These are phyloP conservation scores for Ophiostoma sp. DNA, from an alignment of 2,329 filamentous ascomycete species.

Conservation along the genomic window DNA sequence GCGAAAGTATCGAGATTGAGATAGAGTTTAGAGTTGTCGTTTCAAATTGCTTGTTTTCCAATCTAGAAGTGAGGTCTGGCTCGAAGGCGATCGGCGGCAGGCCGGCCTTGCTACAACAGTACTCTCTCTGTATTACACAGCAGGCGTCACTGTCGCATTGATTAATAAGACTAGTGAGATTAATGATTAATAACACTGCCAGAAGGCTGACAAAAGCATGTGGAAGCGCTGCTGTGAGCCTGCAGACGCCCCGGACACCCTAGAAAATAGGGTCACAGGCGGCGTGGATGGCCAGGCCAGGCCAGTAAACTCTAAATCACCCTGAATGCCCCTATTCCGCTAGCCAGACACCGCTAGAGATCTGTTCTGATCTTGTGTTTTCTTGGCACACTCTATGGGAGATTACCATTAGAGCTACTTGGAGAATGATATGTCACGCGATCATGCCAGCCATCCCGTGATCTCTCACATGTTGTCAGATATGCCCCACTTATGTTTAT, in stretches of 20 bases:
- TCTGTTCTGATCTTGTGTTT: neutral
- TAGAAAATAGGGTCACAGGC: conserved; percentile 9
- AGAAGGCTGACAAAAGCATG: conserved; percentile 6
- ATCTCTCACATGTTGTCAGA: neutral
- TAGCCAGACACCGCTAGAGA: neutral
- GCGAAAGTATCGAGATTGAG: neutral
- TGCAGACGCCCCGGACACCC: neutral
- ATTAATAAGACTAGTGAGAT: neutral
- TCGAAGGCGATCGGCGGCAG: too few relatives aligned
- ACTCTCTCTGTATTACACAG: too few relatives aligned
- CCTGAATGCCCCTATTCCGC: neutral
- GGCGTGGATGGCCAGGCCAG: neutral
- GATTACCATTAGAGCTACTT: neutral
- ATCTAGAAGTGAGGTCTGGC: neutral
- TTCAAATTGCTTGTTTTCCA: neutral
- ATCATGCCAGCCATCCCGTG: neutral
- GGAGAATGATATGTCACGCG: neutral
- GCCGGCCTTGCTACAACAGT: too few relatives aligned
- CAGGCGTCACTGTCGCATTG: conserved; percentile 5
- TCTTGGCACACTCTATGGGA: neutral
- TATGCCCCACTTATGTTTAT: too few relatives aligned
- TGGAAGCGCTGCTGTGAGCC: neutral
- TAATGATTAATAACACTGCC: neutral
- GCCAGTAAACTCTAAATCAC: neutral
- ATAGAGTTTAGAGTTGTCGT: conserved; percentile 4